Evolutionary conservation across 305 asterid genomes (phyloP).

Genomic region (Lippia alba): DNA sequence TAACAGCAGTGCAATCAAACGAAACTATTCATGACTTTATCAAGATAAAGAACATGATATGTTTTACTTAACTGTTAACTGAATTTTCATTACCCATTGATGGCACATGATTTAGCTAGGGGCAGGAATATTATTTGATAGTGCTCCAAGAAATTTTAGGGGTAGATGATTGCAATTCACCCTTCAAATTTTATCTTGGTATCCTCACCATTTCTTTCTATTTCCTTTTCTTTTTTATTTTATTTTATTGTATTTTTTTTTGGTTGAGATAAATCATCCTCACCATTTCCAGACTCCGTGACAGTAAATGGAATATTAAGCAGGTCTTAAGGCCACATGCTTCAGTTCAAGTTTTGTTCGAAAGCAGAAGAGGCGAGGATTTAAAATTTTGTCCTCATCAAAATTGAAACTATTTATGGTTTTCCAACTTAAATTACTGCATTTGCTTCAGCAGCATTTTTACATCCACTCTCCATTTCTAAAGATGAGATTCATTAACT

Average conservation of each 20-base stretch:
- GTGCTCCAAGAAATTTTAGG: slow-evolving; percentile 2
- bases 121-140: background rate
- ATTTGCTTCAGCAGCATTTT: background rate
- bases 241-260: too few species aligned
- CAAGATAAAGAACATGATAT: slow-evolving; percentile 9
- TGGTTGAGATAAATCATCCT: too few species aligned
- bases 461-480: slow-evolving; percentile 12
- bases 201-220: background rate
- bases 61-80: background rate
- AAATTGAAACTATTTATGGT: background rate
- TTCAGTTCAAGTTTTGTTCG: slow-evolving; percentile 21
- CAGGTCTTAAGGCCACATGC: slow-evolving; percentile 25
- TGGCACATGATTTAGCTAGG: slow-evolving; percentile 4
- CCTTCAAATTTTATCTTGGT: slow-evolving; percentile 16
- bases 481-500: background rate
- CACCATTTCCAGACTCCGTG: background rate
- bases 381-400: slow-evolving; percentile 3
- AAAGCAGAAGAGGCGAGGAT: slow-evolving; percentile 3
- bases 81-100: slow-evolving; percentile 14
- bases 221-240: too few species aligned
- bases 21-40: background rate
- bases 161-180: slow-evolving; percentile 3
- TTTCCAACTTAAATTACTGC: background rate
- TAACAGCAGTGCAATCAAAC: background rate
- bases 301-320: slow-evolving; percentile 17